Evolutionary conservation across 352 stramenopile genomes (phyloP), one percentile per base, ranked within the genome.

Genomic region (Pythium angustatum): DNA sequence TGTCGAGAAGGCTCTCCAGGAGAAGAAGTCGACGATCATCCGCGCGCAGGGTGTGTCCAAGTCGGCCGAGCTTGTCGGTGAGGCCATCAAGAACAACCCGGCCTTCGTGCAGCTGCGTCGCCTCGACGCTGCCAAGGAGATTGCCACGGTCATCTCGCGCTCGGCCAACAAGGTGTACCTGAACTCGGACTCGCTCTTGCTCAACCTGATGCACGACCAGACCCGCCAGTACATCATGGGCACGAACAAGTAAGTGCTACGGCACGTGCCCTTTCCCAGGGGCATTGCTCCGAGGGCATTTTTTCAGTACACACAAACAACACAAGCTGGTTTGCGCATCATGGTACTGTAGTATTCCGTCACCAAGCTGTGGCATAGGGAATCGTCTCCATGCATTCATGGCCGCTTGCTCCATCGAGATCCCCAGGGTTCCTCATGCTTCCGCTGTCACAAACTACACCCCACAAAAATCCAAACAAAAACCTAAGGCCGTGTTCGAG

Each of bases 21-120:
- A 99, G 83, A 99, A 99, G 93, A 97, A 98, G 82, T 98, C 93
- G 54, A 99, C 98, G 58, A 91, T 99, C 64, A 99, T 98, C 68
- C 96, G 96, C 70, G 93, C 92, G 50, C 83, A 98, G 68, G 98
- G 97, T 97, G 97, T 99, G 85, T 97, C 98, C 68, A 96, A 99
- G 80, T 98, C 97, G 72, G 97, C 98, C 12, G 89, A 98, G 72
- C 89, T 99, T 31, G 98, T 99, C 76, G 97, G 97, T 61, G 85
- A 97, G 68, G 97, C 98, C 59, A 99, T 99, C 72, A 98, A 99
- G 88, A 97, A 98, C 78, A 99, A 99, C 84, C 97, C 97, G 61
- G 98, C 95, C 44, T 99, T 99, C 81, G 97, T 99, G 80, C 96
- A 99, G 79, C 82, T 99, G 64, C 91, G 97, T 81, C 92, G 97